Evolutionary conservation across 768 basidiomycete genomes (phyloP), one percentile per base, ranked within the genome.

Genomic region (Pulveroboletus sp.): DNA sequence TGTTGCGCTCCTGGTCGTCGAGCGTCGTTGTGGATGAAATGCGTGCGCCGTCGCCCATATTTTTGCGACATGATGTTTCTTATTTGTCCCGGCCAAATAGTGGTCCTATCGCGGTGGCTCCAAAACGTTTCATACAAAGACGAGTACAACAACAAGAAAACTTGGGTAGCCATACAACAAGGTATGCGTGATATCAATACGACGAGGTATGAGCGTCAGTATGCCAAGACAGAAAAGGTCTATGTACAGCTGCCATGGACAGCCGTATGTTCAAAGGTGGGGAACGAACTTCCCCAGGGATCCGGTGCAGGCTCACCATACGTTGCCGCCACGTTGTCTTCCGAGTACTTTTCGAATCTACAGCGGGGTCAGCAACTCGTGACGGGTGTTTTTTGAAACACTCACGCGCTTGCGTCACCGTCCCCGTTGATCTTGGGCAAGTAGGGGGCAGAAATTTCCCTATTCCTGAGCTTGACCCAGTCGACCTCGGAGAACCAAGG

Each of bases 391-490:
- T n/a, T n/a, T n/a, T n/a, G n/a, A n/a, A n/a, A n/a, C 14, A 80
- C 88, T 68, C 64, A 90, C 87, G 88, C 88, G 82, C 90, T 93
- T 6, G 95, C 89, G 68, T 99, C 97, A 1, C 97, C 97, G 11
- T 97, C 97, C 9, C 92, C 86, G 29, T 74, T 79, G 40, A 97
- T 92, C 65, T 87, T 87, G 12, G 97, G 97, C 43, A 97, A 72
- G 71, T 97, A 99, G 3, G 97, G 97, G 20, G 97, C 90, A 13
- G 88, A 89, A 47, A 99, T 97, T 61, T 97, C 92, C 57, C 92
- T 75, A 40, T 77, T 76, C 59, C 77, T 79, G 45, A 97, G 69
- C 68, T 82, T 85, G 40, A 78, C 78, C 94, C 94, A 97, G 55
- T 92, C 87, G 19, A 97, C 94, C 69, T 97, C 94, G 35, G 80